phyloP scores from a whole-genome alignment of 805 yeast genomes.

The Tetrapisispora nanseiensis region DNA sequence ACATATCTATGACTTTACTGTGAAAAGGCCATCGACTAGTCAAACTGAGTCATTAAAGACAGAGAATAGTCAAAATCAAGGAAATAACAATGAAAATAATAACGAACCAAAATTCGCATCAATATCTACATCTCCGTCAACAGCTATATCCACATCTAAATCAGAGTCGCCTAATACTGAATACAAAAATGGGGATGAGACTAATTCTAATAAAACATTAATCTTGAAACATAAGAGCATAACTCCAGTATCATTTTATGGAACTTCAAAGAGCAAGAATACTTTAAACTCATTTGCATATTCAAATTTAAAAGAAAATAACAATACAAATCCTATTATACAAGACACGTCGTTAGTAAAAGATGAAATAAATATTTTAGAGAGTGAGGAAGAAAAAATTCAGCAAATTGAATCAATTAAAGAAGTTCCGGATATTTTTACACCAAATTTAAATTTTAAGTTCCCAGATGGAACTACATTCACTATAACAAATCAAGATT shows the following conservation, averaged over 20 bases:
- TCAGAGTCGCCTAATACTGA: neutral
- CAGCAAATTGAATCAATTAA: neutral
- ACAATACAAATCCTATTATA: neutral
- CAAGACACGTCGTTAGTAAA: neutral
- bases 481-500: constrained; percentile 58
- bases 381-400: neutral
- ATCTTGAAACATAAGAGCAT: neutral
- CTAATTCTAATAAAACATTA: no score
- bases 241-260: constrained; percentile 2
- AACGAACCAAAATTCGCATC: neutral
- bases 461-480: constrained; percentile 48
- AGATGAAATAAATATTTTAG: neutral
- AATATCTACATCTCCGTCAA: neutral
- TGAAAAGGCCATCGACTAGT: no score
- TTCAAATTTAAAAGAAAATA: neutral
- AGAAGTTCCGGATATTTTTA: constrained; percentile 24
- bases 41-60: no score
- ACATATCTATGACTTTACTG: neutral
- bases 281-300: neutral
- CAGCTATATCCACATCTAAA: neutral
- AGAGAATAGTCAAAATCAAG: no score
- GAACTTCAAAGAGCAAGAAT: neutral
- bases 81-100: no score
- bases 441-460: constrained; percentile 38
- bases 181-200: neutral